Evolutionary conservation across 139 green algal species (phyloP).

Genomic region (Marvania coccoides): DNA sequence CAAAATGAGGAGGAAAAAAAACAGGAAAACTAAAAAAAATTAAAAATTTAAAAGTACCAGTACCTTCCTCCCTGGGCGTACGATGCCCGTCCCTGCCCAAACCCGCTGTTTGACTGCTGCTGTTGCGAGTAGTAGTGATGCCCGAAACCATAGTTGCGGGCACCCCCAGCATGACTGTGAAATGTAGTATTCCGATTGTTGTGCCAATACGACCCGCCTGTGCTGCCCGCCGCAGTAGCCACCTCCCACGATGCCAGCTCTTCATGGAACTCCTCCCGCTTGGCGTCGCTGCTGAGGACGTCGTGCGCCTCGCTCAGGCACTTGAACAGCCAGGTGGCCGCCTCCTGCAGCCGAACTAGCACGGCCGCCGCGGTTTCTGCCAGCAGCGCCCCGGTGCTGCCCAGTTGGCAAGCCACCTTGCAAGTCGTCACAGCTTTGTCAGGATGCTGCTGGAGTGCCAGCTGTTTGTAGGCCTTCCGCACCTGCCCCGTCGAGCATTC

Average conservation of each 20-base stretch:
- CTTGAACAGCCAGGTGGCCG: constrained; percentile 27
- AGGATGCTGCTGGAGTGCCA: constrained; percentile 79
- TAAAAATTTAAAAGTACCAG: too few species aligned
- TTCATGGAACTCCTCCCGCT: background rate
- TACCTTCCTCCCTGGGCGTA: background rate
- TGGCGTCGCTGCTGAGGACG: background rate
- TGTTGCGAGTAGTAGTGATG: too few species aligned
- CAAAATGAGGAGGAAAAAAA: too few species aligned
- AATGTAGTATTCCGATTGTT: too few species aligned
- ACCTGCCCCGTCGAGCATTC: constrained; percentile 40
- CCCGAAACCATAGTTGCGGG: too few species aligned
- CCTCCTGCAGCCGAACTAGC: constrained; percentile 3
- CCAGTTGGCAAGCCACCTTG: background rate
- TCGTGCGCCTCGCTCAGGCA: constrained; percentile 9
- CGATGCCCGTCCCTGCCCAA: too few species aligned
- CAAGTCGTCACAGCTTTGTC: constrained; percentile 39
- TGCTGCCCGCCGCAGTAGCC: too few species aligned
- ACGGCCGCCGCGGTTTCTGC: background rate
- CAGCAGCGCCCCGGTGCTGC: background rate
- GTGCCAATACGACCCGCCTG: too few species aligned
- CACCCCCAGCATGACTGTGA: too few species aligned
- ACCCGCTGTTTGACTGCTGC: too few species aligned
- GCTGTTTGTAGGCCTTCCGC: constrained; percentile 72
- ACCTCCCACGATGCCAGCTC: background rate
- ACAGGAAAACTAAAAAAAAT: too few species aligned